Evolutionary conservation across 2,329 filamentous ascomycete species (phyloP), one percentile per base, ranked within the genome.

Genomic region (Botrytis tulipae): DNA sequence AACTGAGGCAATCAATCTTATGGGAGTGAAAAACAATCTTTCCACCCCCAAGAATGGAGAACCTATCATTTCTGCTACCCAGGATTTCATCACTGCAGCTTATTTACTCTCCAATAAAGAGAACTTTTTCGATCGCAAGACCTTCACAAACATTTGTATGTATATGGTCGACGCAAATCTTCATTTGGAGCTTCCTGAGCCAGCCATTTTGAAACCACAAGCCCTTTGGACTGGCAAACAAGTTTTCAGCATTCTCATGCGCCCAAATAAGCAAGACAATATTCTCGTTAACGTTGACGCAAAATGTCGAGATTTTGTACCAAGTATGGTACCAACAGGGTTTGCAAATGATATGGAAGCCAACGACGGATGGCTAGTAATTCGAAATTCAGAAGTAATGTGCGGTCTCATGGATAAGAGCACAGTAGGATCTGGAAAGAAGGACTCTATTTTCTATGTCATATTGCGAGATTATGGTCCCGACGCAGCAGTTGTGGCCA

Each of bases 361-460:
- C 25, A 93, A 96, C 77, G 96, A 99, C 82, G 91, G 92, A 12
- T 98, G 93, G 88, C 86, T 99, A 16, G 94, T 97, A 22, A 92
- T 99, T 75, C 92, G 95, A 73, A 98, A 99, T 81, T 98, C 95
- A 0, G 95, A 98, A 82, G 91, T 98, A 75, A 97, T 99, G 93
- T 98, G 95, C 80, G 96, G 96, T 75, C 89, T 92, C 74, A 98
- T 98, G 94, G 96, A 99, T 85, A 99, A 99, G 83, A 93, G 93
- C 1, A 98, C 95, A 0, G 93, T 99, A n/a, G 96, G 96, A 78
- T 91, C 93, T 9, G 96, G 96, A 78, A 98, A 98, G 85, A 99
- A 99, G 81, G 95, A 97, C 81, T 98, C 95, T 0, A 91, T 99
- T 32, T 99, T 98, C 81, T 99, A 98, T 80, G 92, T 98, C 73